Base-by-base conservation (phyloP, 2,329 filamentous ascomycete genomes). In the Bipolaris bicolor region DNA sequence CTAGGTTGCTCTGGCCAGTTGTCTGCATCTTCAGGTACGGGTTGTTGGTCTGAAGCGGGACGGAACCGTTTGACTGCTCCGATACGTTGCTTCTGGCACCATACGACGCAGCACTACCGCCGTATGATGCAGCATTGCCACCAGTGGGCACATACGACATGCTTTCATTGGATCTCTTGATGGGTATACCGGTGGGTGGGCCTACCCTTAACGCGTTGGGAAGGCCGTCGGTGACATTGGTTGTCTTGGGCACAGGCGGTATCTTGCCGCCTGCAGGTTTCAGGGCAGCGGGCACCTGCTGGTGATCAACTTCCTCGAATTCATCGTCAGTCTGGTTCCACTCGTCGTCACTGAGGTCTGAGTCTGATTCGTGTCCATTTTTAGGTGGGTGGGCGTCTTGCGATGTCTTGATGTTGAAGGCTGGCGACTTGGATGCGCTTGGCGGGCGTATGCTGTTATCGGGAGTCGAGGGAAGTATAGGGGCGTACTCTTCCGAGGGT, bases 11-110 rank as follows among this genome's bases (percentile, higher is more conserved):
- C 49, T 77, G 68, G 0, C 73, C 75, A 1, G 76, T 77, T 15
- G 65, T 59, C 47, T 78, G 76, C 64, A 76, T 74, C 26, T 71
- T 72, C 20, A 77, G 68, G 58, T 81, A 81, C 7, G 79, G 79
- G 53, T 81, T 81, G 58, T 80, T 78, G 3, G 78, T 79, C 56
- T 77, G 64, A 18, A 79, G 61, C 1, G 73, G 70, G 33, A 71
- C 53, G 2, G 73, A 73, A 18, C 64, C 62, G 20, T 60, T 65
- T 1, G 65, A 68, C 18, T 65, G 65, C 39, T 63, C 65, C 0
- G 75, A 76, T 43, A 67, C 62, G 18, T 64, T 73, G 63, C 73
- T 76, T 10, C 54, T 60, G 18, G 66, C 65, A 29, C 71, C 67
- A 33, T 64, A 72, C 1, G 72, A 74, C 16, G 66, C 64, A 15